Base-by-base conservation (phyloP, 306 rosid species). In the Corylus heterophylla region DNA sequence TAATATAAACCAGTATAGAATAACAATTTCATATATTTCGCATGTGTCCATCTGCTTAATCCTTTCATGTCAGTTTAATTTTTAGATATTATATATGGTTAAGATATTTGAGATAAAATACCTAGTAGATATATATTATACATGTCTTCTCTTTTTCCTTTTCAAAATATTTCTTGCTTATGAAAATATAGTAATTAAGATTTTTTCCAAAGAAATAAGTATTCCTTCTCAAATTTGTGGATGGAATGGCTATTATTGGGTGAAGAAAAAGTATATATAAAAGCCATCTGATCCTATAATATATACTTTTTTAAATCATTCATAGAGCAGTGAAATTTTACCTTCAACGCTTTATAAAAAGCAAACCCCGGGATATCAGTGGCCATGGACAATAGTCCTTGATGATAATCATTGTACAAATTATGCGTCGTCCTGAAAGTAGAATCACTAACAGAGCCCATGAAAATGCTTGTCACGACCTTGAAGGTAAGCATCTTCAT, bases 331-430 rank as follows among this genome's bases (percentile, higher is more conserved):
- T 16, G 29, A 52, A n/a, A 49, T 5, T 3, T 50, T 16, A 74
- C 85, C 81, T 76, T 52, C 13, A 76, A 49, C 13, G 85, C 81
- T 18, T 69, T 56, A 52, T 69, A 18, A 29, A 71, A 76, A 17
- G 73, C 55, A 6, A 73, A 74, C 2, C 85, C 85, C 7, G 85
- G 85, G 16, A 77, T 5, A 44, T 82, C 73, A 0, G 76, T 78
- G 31, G 81, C 10, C 17, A 55, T 8, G 25, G 70, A 6, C 61
- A 76, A 51, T 22, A 76, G 12, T 4, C 85, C 85, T 0, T 37
- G 5, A 69, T 39, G 61, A 18, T 51, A 52, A 45, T 76, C 69
- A 51, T n/a, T 29, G 45, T 59, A 82, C 17, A 76, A 25, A 16
- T 63, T 71, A 35, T 71, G 78, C 22, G 61, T 68, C n/a, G 18